Evolutionary conservation across 1,284 basidiomycete species (phyloP).

Genomic region (Microbotryum saponariae): DNA sequence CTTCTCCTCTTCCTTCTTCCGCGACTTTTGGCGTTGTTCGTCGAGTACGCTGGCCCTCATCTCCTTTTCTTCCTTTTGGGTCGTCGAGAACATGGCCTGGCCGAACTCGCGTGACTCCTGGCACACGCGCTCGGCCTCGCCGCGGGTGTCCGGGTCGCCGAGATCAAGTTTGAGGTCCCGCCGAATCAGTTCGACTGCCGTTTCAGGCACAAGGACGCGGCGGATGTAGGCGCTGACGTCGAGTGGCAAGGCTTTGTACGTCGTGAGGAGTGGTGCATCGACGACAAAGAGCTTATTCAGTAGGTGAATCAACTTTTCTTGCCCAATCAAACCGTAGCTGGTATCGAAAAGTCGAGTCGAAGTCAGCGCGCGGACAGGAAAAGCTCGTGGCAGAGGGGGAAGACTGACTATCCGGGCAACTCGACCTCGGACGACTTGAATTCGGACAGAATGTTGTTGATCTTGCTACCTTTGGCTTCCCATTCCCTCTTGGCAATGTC

Average conservation of each 20-base stretch:
- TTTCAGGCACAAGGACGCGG: conserved; percentile 34
- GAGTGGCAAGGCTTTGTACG: conserved; percentile 10
- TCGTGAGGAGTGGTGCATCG: conserved; percentile 16
- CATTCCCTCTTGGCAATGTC: conserved; percentile 20
- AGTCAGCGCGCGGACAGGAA: neutral
- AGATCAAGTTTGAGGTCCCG: conserved; percentile 11
- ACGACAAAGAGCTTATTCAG: conserved; percentile 13
- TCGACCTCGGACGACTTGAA: conserved; percentile 30
- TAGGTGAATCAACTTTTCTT: conserved; percentile 18
- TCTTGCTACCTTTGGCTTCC: conserved; percentile 15
- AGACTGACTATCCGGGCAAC: conserved; percentile 34
- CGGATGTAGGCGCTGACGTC: conserved; percentile 27
- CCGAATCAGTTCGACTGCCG: conserved; percentile 29
- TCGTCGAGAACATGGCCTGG: conserved; percentile 19
- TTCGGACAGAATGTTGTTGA: conserved; percentile 20
- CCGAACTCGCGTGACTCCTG: conserved; percentile 27
- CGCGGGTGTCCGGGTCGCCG: neutral
- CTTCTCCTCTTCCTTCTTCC: neutral
- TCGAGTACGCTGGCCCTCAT: neutral
- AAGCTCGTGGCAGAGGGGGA: no score
- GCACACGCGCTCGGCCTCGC: conserved; percentile 9
- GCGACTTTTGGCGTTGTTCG: conserved; percentile 4
- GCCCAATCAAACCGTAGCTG: conserved; percentile 33
- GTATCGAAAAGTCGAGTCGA: neutral
- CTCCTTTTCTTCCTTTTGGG: conserved; percentile 4